Percentiles rank a stretch among this genome's conserved stretches.
Conservation (phyloP, 352 stramenopile genomes). For the Globisporangium alternatum region DNA sequence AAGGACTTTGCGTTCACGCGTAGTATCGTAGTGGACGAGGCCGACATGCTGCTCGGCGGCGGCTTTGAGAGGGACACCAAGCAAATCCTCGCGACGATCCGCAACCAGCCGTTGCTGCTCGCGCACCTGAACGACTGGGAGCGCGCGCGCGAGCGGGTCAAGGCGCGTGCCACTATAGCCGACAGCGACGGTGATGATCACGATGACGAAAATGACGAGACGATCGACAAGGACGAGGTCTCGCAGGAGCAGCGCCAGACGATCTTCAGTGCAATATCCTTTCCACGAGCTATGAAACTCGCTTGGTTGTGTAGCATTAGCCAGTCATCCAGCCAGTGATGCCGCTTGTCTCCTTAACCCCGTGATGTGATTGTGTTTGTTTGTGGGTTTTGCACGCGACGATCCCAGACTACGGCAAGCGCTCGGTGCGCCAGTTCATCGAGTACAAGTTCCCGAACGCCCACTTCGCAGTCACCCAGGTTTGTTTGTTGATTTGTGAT, state of each 20-base stretch:
- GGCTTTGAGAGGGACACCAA: constrained; percentile 80
- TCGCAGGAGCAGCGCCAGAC: constrained; percentile 43
- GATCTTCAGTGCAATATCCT: constrained; percentile 83
- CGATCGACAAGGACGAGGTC: constrained; percentile 22
- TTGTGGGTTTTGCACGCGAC: constrained; percentile 42
- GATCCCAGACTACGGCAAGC: constrained; percentile 77
- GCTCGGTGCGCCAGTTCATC: constrained; percentile 65
- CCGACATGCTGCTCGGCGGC: constrained; percentile 75
- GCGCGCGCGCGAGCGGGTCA: constrained; percentile 10
- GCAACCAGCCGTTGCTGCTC: constrained; percentile 63
- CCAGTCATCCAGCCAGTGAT: neutral
- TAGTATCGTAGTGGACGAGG: constrained; percentile 75
- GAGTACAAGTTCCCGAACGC: constrained; percentile 72
- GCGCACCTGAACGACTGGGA: constrained; percentile 39
- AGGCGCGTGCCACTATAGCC: neutral
- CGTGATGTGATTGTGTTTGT: constrained; percentile 15
- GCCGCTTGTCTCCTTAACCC: constrained; percentile 22
- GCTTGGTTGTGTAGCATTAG: neutral
- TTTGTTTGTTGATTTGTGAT: constrained; percentile 17
- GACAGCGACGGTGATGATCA: constrained; percentile 8
- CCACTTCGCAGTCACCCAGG: constrained; percentile 61
- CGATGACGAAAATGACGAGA: constrained; percentile 17
- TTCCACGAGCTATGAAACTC: constrained; percentile 6
- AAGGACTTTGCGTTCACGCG: constrained; percentile 75
- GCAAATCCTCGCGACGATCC: constrained; percentile 76